phyloP scores from a whole-genome alignment of 257 asterid genomes.

The Haberlea rhodopensis region DNA sequence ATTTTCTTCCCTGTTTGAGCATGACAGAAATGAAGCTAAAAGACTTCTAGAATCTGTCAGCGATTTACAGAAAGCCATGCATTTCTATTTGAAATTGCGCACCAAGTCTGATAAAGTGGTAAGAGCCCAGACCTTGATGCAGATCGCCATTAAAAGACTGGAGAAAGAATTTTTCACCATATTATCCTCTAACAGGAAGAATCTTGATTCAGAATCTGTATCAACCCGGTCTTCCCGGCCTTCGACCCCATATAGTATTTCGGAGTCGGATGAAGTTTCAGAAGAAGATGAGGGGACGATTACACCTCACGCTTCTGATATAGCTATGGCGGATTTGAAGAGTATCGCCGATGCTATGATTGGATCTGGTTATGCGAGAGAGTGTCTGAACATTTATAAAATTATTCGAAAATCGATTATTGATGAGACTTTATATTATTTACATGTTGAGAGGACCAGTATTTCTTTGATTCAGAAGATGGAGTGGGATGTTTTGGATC shows the following conservation, averaged over 20 bases:
- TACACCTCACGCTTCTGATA: no score
- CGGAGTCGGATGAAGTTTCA: slow-evolving; percentile 40
- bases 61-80: slow-evolving; percentile 55
- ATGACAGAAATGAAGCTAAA: no score
- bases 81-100: slow-evolving; percentile 31
- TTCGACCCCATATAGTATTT: slow-evolving; percentile 33
- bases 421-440: no score
- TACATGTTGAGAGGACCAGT: no score
- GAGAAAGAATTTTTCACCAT: slow-evolving; percentile 59
- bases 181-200: slow-evolving; percentile 40
- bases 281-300: no score
- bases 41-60: slow-evolving; percentile 42
- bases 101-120: slow-evolving; percentile 42
- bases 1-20: slow-evolving; percentile 35
- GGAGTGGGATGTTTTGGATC: slow-evolving; percentile 62
- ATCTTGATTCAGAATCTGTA: no score
- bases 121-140: slow-evolving; percentile 66
- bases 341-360: no score
- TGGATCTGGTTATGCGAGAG: no score
- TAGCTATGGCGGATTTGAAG: no score
- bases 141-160: slow-evolving; percentile 56
- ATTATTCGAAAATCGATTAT: no score
- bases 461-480: no score
- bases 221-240: slow-evolving; percentile 31
- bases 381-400: no score